Conservation (phyloP, 768 basidiomycete species). For the Lactarius trivialis region DNA sequence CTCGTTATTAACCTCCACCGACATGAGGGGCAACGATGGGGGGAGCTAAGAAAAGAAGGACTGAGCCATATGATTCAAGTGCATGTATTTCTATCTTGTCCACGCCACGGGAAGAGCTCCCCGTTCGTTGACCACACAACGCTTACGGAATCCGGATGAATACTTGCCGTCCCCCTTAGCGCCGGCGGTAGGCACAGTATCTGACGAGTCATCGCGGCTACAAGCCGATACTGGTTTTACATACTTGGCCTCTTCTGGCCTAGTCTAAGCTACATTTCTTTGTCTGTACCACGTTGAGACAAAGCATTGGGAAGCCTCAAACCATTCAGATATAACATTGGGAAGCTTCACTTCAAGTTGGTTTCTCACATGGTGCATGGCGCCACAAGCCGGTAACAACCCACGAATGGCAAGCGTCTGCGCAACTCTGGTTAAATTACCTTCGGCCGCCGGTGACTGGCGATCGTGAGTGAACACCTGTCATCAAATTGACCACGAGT, state of each 20-base stretch:
- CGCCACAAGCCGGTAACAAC: not conserved
- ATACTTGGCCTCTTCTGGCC: not conserved
- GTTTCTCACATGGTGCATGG: too few species aligned
- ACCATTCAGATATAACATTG: too few species aligned
- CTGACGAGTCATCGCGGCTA: not conserved
- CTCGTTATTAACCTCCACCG: not conserved
- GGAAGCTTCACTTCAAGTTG: too few species aligned
- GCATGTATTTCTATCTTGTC: not conserved
- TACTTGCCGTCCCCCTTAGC: not conserved
- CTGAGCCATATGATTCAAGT: not conserved
- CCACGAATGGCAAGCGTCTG: not conserved
- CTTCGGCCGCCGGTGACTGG: not conserved
- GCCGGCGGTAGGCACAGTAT: too few species aligned
- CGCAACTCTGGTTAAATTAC: not conserved
- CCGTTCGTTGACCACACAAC: not conserved
- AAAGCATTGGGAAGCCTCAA: too few species aligned
- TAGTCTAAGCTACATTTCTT: too few species aligned
- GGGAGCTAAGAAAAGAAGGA: not conserved
- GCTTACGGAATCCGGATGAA: not conserved
- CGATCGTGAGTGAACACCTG: not conserved
- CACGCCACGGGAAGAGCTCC: not conserved
- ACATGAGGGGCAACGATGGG: constrained; percentile 3
- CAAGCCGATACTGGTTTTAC: not conserved
- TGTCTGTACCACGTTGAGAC: too few species aligned
- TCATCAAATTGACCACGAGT: not conserved